phyloP scores from a whole-genome alignment of 2,329 filamentous ascomycete genomes.

The Coniosporium tulheliwenetii region DNA sequence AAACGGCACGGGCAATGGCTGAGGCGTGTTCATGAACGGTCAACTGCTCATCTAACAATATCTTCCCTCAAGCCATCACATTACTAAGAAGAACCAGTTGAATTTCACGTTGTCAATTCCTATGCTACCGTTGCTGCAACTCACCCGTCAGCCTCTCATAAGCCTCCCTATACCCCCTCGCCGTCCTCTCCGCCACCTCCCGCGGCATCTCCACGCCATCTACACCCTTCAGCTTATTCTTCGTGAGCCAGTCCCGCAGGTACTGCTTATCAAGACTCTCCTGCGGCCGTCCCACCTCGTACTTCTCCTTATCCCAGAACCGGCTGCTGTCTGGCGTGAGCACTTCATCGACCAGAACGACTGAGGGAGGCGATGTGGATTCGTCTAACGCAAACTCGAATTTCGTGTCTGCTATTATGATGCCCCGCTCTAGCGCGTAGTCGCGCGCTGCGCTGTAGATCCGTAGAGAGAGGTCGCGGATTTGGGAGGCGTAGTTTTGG shows the following conservation, averaged over 20 bases:
- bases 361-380: constrained; percentile 37
- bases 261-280: constrained; percentile 82
- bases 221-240: constrained; percentile 58
- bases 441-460: constrained; percentile 49
- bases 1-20: too few species aligned
- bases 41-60: too few species aligned
- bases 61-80: too few species aligned
- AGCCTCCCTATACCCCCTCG: constrained; percentile 59
- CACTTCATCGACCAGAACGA: constrained; percentile 72
- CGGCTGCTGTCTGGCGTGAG: constrained; percentile 61
- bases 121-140: constrained; percentile 22
- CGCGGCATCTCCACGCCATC: constrained; percentile 56
- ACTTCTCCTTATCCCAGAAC: constrained; percentile 68
- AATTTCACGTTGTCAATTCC: background rate
- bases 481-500: constrained; percentile 43
- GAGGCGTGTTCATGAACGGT: too few species aligned
- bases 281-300: constrained; percentile 58
- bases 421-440: constrained; percentile 49
- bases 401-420: constrained; percentile 66
- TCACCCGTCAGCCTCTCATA: constrained; percentile 51
- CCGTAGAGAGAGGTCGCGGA: constrained; percentile 48
- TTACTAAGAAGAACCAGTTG: too few species aligned
- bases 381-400: constrained; percentile 57
- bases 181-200: constrained; percentile 54
- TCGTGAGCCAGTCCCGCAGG: constrained; percentile 67